phyloP scores from a whole-genome alignment of 2,329 filamentous ascomycete species.

The Cadophora luteo-olivacea region DNA sequence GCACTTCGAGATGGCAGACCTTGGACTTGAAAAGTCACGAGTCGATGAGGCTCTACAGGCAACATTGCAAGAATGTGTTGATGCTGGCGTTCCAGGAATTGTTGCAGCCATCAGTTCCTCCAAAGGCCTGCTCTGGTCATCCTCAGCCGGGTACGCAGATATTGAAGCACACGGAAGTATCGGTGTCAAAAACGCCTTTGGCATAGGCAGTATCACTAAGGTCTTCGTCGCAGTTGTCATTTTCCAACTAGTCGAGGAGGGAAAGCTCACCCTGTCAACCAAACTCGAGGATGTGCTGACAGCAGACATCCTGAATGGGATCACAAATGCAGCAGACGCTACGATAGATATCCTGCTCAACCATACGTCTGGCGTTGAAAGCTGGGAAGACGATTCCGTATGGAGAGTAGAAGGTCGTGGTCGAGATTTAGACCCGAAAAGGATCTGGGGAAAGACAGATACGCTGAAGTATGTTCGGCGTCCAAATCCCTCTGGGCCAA shows the following conservation, averaged over 20 bases:
- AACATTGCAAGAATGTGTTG: conserved; percentile 13
- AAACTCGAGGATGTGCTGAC: conserved; percentile 15
- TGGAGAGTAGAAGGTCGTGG: neutral
- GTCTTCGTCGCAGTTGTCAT: conserved; percentile 29
- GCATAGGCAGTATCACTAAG: conserved; percentile 34
- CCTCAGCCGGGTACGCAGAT: conserved; percentile 12
- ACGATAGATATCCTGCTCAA: conserved; percentile 24
- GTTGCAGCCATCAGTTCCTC: conserved; percentile 28
- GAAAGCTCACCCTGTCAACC: conserved; percentile 18
- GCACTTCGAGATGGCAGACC: neutral
- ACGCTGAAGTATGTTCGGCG: neutral
- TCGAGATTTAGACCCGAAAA: neutral
- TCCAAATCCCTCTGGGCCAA: neutral
- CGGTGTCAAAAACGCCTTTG: conserved; percentile 21
- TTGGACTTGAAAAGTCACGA: neutral
- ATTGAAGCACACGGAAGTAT: neutral
- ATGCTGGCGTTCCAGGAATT: conserved; percentile 26
- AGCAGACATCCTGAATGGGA: conserved; percentile 9
- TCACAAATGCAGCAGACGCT: conserved; percentile 23
- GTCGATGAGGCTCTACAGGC: conserved; percentile 13
- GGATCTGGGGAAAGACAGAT: neutral
- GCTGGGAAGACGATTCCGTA: conserved; percentile 29
- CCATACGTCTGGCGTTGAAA: conserved; percentile 27
- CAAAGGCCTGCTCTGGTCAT: conserved; percentile 25
- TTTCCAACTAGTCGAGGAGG: conserved; percentile 29